phyloP scores from a whole-genome alignment of 1,284 basidiomycete genomes.

The Pisolithus thermaeus region DNA sequence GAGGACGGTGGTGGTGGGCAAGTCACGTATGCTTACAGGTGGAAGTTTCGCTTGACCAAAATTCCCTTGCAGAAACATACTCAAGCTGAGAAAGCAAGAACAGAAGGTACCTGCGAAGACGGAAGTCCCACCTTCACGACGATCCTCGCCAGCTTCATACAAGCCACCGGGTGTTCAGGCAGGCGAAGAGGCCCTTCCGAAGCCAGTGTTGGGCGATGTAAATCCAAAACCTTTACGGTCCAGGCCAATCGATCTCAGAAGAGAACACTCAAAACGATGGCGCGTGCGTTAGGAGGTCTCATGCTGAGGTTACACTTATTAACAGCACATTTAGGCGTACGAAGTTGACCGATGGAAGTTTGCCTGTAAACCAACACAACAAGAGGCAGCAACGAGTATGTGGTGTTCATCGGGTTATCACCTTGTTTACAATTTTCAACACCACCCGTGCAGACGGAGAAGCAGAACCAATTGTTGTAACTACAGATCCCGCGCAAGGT shows the following conservation, averaged over 20 bases:
- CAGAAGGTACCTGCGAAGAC: slow-evolving; percentile 5
- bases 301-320: background rate
- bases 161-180: background rate
- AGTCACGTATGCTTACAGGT: slow-evolving; percentile 16
- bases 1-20: slow-evolving; percentile 52
- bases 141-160: background rate
- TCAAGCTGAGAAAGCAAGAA: slow-evolving; percentile 36
- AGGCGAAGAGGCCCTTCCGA: background rate
- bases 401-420: background rate
- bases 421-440: background rate
- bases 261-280: slow-evolving; percentile 24
- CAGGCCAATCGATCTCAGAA: slow-evolving; percentile 9
- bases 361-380: slow-evolving; percentile 4
- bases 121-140: background rate
- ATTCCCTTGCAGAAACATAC: slow-evolving; percentile 35
- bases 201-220: background rate
- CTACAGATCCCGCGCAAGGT: background rate
- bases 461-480: background rate
- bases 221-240: slow-evolving; percentile 3
- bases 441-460: background rate
- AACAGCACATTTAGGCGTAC: slow-evolving; percentile 6
- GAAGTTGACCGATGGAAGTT: slow-evolving; percentile 14
- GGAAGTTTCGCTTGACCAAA: slow-evolving; percentile 9
- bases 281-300: slow-evolving; percentile 10
- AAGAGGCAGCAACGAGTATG: slow-evolving; percentile 12